A percentile compares a stretch with the other conserved stretches of the same genome.
Evolutionary conservation across 2,329 filamentous ascomycete genomes (phyloP).

Genomic region (Xylariaceae sp.): DNA sequence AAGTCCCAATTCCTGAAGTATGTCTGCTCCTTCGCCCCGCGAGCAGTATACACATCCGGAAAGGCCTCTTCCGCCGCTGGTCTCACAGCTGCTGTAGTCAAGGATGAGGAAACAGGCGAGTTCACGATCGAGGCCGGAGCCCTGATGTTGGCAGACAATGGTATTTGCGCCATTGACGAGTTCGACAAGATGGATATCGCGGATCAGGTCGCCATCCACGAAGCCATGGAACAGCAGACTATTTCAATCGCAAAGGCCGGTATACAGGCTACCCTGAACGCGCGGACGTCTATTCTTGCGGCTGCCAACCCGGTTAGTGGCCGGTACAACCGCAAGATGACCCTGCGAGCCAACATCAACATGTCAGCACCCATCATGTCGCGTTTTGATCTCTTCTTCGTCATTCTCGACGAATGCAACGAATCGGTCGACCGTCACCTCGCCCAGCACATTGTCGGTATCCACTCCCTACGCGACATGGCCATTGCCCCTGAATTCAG

Average conservation of each 20-base stretch:
- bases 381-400: conserved; percentile 97
- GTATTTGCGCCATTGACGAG: conserved; percentile 96
- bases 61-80: conserved; percentile 96
- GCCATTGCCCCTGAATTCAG: conserved; percentile 90
- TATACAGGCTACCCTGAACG: conserved; percentile 95
- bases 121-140: conserved; percentile 98
- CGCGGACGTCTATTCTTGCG: conserved; percentile 88
- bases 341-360: conserved; percentile 90
- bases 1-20: conserved; percentile 99
- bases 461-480: conserved; percentile 88
- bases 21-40: conserved; percentile 91
- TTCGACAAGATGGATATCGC: conserved; percentile 99
- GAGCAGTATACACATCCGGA: conserved; percentile 94
- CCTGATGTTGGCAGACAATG: conserved; percentile 94
- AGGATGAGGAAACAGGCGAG: conserved; percentile 97
- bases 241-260: conserved; percentile 98
- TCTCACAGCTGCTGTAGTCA: conserved; percentile 94
- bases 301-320: conserved; percentile 95
- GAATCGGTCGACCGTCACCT: conserved; percentile 85
- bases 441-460: conserved; percentile 87
- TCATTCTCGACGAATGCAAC: conserved; percentile 94
- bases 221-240: conserved; percentile 99
- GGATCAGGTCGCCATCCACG: conserved; percentile 97
- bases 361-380: conserved; percentile 99
- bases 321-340: conserved; percentile 94